Evolutionary conservation across 495 filamentous ascomycete species (phyloP), one percentile per base, ranked within the genome.

Genomic region (Lichina pygmaea): DNA sequence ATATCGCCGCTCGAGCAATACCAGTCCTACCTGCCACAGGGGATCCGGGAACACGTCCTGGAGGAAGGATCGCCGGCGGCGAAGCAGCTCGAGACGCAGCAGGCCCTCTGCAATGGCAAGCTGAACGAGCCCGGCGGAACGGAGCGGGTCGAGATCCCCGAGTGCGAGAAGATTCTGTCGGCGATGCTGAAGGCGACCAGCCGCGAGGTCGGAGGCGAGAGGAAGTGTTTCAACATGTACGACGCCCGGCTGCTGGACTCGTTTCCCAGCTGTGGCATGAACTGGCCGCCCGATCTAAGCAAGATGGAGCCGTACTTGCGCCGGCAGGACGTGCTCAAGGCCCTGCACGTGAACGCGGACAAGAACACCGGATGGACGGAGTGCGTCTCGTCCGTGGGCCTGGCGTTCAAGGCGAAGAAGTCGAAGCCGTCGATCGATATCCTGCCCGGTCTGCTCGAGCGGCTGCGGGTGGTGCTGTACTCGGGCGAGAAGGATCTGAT

Each of bases 401-500:
- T 54, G 34, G 61, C 70, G 3, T 93, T 97, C 64, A 63, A 59
- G 12, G 68, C 78, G 7, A 54, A 54, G 16, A 73, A 80, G 5
- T 84, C 82, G 6, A 61, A 62, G 41, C 84, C 89, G 0, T 66
- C 82, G 9, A 66, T 86, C 49, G 58, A 71, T 12, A 58, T 93
- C 12, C 69, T 97, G 2, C 86, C 89, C 0, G 73, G 68, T 8
- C 57, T 97, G 32, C 65, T 95, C 7, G 67, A 75, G 53, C 66
- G 81, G 39, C 58, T 95, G 16, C 76, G 77, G 12, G 65, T 89
- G 15, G 55, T 92, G 2, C 72, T 97, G 17, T 97, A 95, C 65
- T 92, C 83, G 15, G 89, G 89, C 47, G 81, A 89, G 50, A 71
- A 86, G 53, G 89, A 97, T 55, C 62, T 94, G 8, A 95, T 97